Conservation (phyloP, 805 yeast genomes). For the Diddensiella caesifluorescens region DNA sequence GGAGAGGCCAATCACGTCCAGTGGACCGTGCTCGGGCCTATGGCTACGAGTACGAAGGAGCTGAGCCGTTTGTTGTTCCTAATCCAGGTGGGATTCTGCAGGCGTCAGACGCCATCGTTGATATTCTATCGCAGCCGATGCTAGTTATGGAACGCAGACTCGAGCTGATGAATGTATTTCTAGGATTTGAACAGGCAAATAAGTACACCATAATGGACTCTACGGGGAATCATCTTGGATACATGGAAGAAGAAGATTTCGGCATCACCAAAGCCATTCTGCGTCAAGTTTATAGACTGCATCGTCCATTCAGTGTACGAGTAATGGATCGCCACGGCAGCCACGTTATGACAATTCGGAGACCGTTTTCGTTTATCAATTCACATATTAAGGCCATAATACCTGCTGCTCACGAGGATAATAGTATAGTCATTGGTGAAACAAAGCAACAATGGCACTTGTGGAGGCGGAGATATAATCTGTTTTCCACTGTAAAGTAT, state of each 20-base stretch:
- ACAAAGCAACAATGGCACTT: conserved; percentile 90
- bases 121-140: conserved; percentile 70
- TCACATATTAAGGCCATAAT: conserved; percentile 73
- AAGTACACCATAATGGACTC: conserved; percentile 65
- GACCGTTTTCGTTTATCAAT: conserved; percentile 86
- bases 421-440: conserved; percentile 64
- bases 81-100: conserved; percentile 49
- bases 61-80: conserved; percentile 15
- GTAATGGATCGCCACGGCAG: conserved; percentile 33
- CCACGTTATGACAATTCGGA: conserved; percentile 45
- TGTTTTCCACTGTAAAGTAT: conserved; percentile 41
- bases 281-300: conserved; percentile 77
- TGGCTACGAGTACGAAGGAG: not conserved
- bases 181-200: conserved; percentile 92
- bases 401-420: conserved; percentile 43
- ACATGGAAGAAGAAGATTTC: conserved; percentile 73
- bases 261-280: conserved; percentile 64
- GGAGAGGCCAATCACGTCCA: not conserved
- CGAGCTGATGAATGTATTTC: conserved; percentile 78
- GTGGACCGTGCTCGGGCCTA: not conserved
- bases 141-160: conserved; percentile 81
- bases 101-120: conserved; percentile 53
- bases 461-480: conserved; percentile 84
- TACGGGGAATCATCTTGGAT: conserved; percentile 69
- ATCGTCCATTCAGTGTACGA: conserved; percentile 58